These are phyloP conservation scores for Alternaria angustiovoidea DNA, from an alignment of 2,329 filamentous ascomycete species.

Conservation along the genomic window DNA sequence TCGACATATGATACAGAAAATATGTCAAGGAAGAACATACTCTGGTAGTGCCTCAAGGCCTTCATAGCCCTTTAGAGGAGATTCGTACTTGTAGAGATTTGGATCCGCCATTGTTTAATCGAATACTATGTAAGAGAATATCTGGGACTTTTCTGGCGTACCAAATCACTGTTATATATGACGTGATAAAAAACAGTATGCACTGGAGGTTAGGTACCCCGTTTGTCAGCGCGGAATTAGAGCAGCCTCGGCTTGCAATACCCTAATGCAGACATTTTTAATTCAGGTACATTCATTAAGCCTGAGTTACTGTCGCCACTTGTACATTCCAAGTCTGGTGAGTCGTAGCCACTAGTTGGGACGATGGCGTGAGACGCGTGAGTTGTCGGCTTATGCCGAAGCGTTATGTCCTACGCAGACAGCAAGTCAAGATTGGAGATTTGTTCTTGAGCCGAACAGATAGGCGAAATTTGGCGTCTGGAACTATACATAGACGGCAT, in stretches of 20 bases:
- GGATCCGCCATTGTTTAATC: conserved; percentile 51
- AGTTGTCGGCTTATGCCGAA: not conserved
- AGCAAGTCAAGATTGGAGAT: not conserved
- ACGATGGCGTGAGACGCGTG: not conserved
- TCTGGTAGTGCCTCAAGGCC: conserved; percentile 63
- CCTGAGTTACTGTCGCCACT: not conserved
- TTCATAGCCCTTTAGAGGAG: conserved; percentile 67
- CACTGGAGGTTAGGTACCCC: not conserved
- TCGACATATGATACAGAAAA: not conserved
- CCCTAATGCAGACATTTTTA: not conserved
- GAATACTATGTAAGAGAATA: not conserved
- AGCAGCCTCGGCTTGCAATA: conserved; percentile 1
- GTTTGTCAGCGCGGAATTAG: conserved; percentile 47
- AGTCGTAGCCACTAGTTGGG: not conserved
- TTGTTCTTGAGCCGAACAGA: not conserved
- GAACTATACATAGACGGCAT: not conserved
- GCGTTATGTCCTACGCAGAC: not conserved
- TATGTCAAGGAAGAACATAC: conserved; percentile 22
- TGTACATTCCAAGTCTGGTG: not conserved
- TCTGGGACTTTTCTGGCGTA: not conserved
- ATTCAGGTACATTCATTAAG: not conserved
- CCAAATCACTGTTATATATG: not conserved
- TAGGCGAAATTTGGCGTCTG: not conserved
- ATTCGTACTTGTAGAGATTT: conserved; percentile 60
- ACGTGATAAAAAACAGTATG: not conserved